Percentiles rank a stretch among this genome's conserved stretches.
Conservation (phyloP, 192 early-diverging fungal species). For the Rhizophagus sp. region DNA sequence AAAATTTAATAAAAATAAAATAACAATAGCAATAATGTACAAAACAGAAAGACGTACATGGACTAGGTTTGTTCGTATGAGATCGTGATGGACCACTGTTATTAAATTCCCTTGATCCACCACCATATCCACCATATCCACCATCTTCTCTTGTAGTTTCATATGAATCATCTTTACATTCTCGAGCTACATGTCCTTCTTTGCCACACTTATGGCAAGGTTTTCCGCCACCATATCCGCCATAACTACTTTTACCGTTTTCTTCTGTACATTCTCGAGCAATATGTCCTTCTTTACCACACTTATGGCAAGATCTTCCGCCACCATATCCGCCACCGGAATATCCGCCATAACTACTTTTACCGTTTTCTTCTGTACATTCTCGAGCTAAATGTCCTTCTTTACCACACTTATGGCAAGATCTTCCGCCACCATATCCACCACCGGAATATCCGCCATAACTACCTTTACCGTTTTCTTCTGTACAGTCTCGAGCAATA, state of each 20-base stretch:
- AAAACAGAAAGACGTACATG: constrained; percentile 2
- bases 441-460: too few species aligned
- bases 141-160: not conserved
- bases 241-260: too few species aligned
- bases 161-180: not conserved
- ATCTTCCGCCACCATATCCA: too few species aligned
- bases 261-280: not conserved
- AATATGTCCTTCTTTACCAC: not conserved
- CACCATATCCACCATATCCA: not conserved
- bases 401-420: not conserved
- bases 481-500: not conserved
- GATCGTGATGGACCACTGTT: not conserved
- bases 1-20: not conserved
- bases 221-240: not conserved
- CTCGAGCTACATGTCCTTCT: not conserved
- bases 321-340: too few species aligned
- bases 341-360: too few species aligned
- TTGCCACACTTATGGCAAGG: not conserved
- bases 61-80: not conserved
- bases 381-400: not conserved
- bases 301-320: not conserved
- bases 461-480: not conserved
- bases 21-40: not conserved
- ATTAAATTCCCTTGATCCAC: not conserved
- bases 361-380: not conserved